Conservation (phyloP, 2,329 filamentous ascomycete genomes). For the Lachnellula cervina region DNA sequence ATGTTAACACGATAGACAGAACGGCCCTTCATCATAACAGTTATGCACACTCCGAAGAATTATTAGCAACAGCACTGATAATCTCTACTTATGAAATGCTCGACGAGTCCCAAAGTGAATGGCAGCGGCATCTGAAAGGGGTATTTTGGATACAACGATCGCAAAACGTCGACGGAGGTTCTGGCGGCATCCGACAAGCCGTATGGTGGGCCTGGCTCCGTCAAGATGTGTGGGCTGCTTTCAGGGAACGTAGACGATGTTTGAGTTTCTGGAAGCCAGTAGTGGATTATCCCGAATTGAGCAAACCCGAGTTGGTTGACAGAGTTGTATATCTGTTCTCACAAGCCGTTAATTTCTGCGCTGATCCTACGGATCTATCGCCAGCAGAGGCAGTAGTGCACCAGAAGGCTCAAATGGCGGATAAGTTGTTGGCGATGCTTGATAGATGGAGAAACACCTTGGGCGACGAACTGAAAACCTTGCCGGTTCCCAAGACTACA, state of each 20-base stretch:
- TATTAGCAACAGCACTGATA: slow-evolving; percentile 54
- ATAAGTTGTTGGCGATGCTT: too few species aligned
- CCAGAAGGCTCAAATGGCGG: too few species aligned
- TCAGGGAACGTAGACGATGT: slow-evolving; percentile 50
- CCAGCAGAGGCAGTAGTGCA: too few species aligned
- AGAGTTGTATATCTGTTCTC: too few species aligned
- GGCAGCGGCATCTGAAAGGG: slow-evolving; percentile 59
- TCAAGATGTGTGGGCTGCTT: slow-evolving; percentile 63
- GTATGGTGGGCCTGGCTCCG: slow-evolving; percentile 64
- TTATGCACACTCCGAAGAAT: slow-evolving; percentile 53
- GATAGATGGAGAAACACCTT: too few species aligned
- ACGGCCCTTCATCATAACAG: slow-evolving; percentile 53
- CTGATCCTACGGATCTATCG: too few species aligned
- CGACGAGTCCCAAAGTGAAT: slow-evolving; percentile 48
- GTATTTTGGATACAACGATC: slow-evolving; percentile 63
- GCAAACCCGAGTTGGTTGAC: too few species aligned
- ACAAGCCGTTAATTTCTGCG: too few species aligned
- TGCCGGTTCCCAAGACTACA: too few species aligned
- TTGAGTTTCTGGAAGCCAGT: slow-evolving; percentile 54
- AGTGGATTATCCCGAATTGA: too few species aligned
- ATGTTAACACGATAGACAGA: slow-evolving; percentile 28
- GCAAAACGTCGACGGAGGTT: slow-evolving; percentile 55
- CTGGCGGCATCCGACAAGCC: slow-evolving; percentile 49
- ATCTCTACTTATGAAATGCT: slow-evolving; percentile 64
- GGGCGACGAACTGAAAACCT: too few species aligned